Conservation (phyloP, 306 rosid genomes). For the Prunus dulcis region DNA sequence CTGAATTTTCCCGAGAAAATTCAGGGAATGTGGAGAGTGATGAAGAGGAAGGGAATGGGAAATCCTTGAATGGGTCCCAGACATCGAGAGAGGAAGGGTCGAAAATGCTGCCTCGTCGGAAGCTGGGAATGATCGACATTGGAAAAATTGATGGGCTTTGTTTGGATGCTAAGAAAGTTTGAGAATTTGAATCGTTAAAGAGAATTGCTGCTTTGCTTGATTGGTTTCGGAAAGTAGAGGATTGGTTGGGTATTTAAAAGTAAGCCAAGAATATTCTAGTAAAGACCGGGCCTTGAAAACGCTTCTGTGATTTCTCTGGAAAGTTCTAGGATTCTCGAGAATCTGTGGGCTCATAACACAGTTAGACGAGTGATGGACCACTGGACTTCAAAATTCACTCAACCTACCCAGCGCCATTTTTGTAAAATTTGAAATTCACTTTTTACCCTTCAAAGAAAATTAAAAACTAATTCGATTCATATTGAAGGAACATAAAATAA, state of each 20-base stretch:
- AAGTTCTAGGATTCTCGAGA: too few relatives aligned
- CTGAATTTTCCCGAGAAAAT: slow-evolving; percentile 13
- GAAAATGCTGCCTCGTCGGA: slow-evolving; percentile 15
- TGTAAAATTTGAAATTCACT: too few relatives aligned
- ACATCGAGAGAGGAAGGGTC: slow-evolving; percentile 23
- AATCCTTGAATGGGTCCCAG: slow-evolving; percentile 27
- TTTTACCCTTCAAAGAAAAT: too few relatives aligned
- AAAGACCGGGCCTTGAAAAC: background rate
- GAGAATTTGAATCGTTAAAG: background rate
- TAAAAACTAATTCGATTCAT: too few relatives aligned
- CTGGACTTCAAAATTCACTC: too few relatives aligned
- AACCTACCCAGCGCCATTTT: too few relatives aligned
- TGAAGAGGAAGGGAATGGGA: background rate
- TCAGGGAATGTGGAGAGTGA: background rate
- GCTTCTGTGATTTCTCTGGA: too few relatives aligned
- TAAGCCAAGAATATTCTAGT: background rate
- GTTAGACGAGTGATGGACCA: too few relatives aligned
- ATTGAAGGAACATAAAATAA: too few relatives aligned
- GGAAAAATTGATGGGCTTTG: background rate
- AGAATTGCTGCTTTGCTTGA: background rate
- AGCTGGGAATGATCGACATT: slow-evolving; percentile 37
- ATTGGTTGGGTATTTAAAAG: background rate
- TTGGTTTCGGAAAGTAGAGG: background rate
- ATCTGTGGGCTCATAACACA: too few relatives aligned
- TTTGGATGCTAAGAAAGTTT: background rate